Evolutionary conservation across 192 early-diverging fungal species (phyloP).

Genomic region (Chytriomyces sp.): DNA sequence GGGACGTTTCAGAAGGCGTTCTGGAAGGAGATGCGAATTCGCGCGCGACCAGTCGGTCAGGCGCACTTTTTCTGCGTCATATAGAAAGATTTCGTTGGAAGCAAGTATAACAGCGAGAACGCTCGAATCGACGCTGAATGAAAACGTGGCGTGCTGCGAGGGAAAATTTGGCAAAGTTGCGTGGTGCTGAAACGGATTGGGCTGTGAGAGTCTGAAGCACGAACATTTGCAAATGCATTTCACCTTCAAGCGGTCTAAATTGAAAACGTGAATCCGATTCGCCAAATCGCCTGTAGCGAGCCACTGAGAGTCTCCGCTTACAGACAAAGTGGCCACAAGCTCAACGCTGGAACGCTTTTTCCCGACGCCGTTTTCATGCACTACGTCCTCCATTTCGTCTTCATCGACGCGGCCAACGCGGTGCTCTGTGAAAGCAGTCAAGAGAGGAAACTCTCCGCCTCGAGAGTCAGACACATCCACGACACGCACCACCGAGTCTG

Average conservation of each 20-base stretch:
- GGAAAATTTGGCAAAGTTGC: conserved; percentile 63
- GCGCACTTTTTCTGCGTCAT: conserved; percentile 61
- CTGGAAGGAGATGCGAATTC: conserved; percentile 70
- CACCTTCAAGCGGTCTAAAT: conserved; percentile 71
- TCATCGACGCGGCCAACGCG: too few species aligned
- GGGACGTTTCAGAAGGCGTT: conserved; percentile 60
- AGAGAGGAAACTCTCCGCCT: conserved; percentile 56
- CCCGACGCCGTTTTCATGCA: too few species aligned
- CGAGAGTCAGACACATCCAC: conserved; percentile 68
- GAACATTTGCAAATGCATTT: conserved; percentile 11
- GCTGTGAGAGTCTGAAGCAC: conserved; percentile 11
- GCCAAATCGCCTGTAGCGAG: conserved; percentile 77
- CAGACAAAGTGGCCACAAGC: conserved; percentile 65
- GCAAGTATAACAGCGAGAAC: conserved; percentile 61
- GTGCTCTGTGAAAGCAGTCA: conserved; percentile 71
- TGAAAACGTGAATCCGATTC: conserved; percentile 74
- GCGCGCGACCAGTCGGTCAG: conserved; percentile 85
- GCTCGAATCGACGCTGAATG: conserved; percentile 60
- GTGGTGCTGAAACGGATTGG: conserved; percentile 52
- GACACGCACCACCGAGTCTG: conserved; percentile 74
- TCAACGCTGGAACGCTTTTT: conserved; percentile 27
- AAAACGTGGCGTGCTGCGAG: conserved; percentile 65
- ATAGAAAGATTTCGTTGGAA: conserved; percentile 78
- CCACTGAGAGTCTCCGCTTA: conserved; percentile 80
- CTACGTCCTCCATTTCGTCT: too few species aligned